phyloP scores from a whole-genome alignment of 495 filamentous ascomycete genomes.

The Neurospora tetraspora region DNA sequence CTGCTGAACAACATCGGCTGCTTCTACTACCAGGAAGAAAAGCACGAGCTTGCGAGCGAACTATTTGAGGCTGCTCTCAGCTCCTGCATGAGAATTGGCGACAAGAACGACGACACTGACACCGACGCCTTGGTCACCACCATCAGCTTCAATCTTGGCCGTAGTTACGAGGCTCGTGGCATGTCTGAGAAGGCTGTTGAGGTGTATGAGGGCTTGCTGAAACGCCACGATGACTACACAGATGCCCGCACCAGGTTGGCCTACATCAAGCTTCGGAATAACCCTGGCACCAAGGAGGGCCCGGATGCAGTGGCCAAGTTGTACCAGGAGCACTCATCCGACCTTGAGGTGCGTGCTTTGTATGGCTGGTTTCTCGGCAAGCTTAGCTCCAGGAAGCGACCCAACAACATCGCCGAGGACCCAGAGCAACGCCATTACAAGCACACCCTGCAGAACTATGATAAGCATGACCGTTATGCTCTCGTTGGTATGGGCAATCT shows the following conservation, averaged over 20 bases:
- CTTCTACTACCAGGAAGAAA: slow-evolving; percentile 82
- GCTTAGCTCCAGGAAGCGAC: slow-evolving; percentile 64
- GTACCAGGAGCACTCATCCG: slow-evolving; percentile 64
- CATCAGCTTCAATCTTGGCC: slow-evolving; percentile 90
- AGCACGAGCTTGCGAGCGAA: slow-evolving; percentile 67
- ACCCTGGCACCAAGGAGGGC: slow-evolving; percentile 65
- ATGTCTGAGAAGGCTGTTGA: slow-evolving; percentile 73
- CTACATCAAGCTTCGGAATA: slow-evolving; percentile 79
- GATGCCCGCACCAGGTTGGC: slow-evolving; percentile 80
- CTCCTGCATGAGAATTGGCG: slow-evolving; percentile 67
- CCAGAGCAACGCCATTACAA: slow-evolving; percentile 90
- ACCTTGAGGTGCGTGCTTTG: slow-evolving; percentile 82
- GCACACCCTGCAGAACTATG: slow-evolving; percentile 83
- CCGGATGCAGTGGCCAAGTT: slow-evolving; percentile 74
- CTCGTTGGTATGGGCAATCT: slow-evolving; percentile 95
- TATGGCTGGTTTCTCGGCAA: slow-evolving; percentile 89
- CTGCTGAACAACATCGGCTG: slow-evolving; percentile 95
- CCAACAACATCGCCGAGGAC: slow-evolving; percentile 75
- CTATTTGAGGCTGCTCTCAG: slow-evolving; percentile 82
- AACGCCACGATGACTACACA: slow-evolving; percentile 78
- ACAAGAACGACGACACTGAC: slow-evolving; percentile 59
- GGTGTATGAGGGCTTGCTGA: slow-evolving; percentile 75
- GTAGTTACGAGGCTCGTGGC: slow-evolving; percentile 83
- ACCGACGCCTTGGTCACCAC: slow-evolving; percentile 85
- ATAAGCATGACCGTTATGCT: slow-evolving; percentile 95